Conservation (phyloP, 2,329 filamentous ascomycete species). For the Ilyonectria sp. region DNA sequence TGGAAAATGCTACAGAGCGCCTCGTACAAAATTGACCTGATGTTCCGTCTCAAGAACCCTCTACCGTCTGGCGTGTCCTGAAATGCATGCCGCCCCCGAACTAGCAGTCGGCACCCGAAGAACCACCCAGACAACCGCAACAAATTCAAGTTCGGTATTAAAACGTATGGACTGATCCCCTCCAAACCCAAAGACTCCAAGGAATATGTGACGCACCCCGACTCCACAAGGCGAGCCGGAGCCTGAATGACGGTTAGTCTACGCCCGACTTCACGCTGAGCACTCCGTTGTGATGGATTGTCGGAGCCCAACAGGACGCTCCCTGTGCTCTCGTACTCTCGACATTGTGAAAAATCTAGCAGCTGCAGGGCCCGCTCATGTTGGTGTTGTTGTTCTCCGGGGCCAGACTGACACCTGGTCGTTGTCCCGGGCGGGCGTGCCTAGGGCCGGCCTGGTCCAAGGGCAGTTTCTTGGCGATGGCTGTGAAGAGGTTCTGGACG, state of each 20-base stretch:
- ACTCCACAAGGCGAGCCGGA: constrained; percentile 48
- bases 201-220: constrained; percentile 54
- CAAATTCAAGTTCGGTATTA: constrained; percentile 53
- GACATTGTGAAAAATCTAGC: constrained; percentile 57
- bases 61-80: constrained; percentile 39
- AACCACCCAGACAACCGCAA: constrained; percentile 41
- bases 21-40: constrained; percentile 44
- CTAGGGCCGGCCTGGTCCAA: constrained; percentile 96
- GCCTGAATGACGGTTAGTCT: constrained; percentile 48
- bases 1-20: constrained; percentile 47
- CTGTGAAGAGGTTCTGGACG: constrained; percentile 94
- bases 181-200: constrained; percentile 59
- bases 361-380: constrained; percentile 69
- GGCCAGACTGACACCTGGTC: constrained; percentile 71
- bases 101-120: constrained; percentile 34
- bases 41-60: constrained; percentile 41
- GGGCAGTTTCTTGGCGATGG: constrained; percentile 97
- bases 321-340: constrained; percentile 38
- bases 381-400: constrained; percentile 73
- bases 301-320: constrained; percentile 39
- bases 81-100: constrained; percentile 36
- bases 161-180: constrained; percentile 56
- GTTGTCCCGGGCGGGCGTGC: constrained; percentile 79
- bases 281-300: constrained; percentile 41
- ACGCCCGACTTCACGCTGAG: constrained; percentile 45